Percentiles rank a stretch among this genome's conserved stretches.
phyloP scores from a whole-genome alignment of 2,329 filamentous ascomycete species.

The Phialocephala sp. region DNA sequence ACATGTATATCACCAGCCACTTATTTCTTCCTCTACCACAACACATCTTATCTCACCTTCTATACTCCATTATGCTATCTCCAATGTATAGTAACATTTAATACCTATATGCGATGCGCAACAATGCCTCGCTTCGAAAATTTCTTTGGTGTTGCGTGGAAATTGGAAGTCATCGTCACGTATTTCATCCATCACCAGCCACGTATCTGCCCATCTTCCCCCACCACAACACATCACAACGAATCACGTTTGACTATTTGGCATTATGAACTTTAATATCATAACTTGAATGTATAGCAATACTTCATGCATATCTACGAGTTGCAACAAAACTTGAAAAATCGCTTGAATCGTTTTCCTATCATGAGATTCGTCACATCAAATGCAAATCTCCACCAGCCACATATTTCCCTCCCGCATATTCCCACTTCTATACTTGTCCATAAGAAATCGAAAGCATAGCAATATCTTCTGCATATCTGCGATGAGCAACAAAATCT shows the following conservation, averaged over 20 bases:
- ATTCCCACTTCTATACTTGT: not conserved
- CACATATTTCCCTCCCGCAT: not conserved
- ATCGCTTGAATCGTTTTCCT: not conserved
- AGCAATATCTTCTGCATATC: conserved; percentile 7
- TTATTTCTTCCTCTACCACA: not conserved
- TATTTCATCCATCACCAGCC: not conserved
- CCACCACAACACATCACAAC: not conserved
- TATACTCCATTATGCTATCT: not conserved
- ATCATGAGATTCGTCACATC: not conserved
- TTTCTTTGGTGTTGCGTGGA: not conserved
- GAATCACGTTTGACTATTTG: not conserved
- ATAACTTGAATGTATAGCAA: not conserved
- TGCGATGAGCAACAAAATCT: conserved; percentile 4
- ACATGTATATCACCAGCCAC: conserved; percentile 3
- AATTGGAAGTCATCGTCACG: not conserved
- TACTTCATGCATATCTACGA: not conserved
- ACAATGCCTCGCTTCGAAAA: not conserved
- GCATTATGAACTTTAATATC: not conserved
- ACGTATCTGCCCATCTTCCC: not conserved
- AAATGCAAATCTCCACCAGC: not conserved
- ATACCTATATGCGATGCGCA: conserved; percentile 6
- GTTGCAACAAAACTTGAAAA: not conserved
- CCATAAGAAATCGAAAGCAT: not conserved
- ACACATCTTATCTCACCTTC: not conserved
- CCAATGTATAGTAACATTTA: not conserved